Base-by-base conservation (phyloP, 352 stramenopile species). In the Globisporangium uncinulatum region DNA sequence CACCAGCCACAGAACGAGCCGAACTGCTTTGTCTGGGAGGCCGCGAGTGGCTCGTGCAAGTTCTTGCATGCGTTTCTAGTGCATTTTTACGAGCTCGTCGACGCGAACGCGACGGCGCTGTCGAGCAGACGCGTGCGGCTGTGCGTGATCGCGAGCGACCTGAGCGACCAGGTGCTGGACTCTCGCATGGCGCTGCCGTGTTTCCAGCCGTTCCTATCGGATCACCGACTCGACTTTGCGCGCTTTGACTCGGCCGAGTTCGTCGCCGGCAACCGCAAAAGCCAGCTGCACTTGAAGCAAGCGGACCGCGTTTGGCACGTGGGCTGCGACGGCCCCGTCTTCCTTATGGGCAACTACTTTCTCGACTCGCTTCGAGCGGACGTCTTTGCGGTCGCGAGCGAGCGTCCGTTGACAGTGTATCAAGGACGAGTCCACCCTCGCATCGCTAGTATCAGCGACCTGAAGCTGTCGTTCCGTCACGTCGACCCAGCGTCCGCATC, bases 281-380 rank as follows among this genome's bases (percentile, higher is more conserved):
- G 70, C 34, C 66, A 55, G 9, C 47, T 92, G 14, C 43, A 60
- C 6, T 34, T 90, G 4, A 56, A 73, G 10, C 59, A 72, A 34
- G 55, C 64, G 0, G 36, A 69, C 34, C 42, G 55, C 0, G 20
- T 29, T 14, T 87, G 74, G 81, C 57, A 45, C 32, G 71, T 87
- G 14, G 75, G 73, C n/a, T 58, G 54, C 11, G 58, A 77, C 21
- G 77, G 77, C 1, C 78, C 81, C 0, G 66, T 92, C 9, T 80
- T 86, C n/a, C 63, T 94, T 49, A 76, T 94, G 14, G 83, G 79
- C 9, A 94, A 94, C 43, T 94, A 94, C 51, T 94, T 94, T 39
- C 44, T 92, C 6, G 83, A 94, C 48, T 94, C 83, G 45, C 61
- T 94, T 1, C 77, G 73, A 1, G 69, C 81, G 9, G 83, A 94